Evolutionary conservation across 768 basidiomycete species (phyloP).

Genomic region (Pilatotrama ljubarskyi): DNA sequence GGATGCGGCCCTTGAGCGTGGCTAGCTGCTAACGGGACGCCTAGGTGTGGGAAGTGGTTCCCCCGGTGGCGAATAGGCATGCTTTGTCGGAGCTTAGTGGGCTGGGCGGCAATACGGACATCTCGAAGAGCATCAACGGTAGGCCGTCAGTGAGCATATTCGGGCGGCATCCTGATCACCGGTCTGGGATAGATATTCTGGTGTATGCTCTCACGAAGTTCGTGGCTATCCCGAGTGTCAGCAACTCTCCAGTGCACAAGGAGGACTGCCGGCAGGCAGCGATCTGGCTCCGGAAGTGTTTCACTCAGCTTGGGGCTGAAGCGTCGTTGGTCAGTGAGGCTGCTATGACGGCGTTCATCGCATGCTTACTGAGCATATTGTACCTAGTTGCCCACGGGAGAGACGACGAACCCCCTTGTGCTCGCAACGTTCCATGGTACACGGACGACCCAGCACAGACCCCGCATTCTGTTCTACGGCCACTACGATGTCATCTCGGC

Average conservation of each 20-base stretch:
- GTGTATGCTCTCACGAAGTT: constrained; percentile 82
- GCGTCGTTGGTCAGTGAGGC: constrained; percentile 59
- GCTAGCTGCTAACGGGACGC: background rate
- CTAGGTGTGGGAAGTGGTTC: constrained; percentile 43
- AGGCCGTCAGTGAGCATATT: background rate
- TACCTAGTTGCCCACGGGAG: constrained; percentile 69
- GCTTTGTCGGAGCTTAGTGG: constrained; percentile 9
- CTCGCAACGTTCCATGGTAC: constrained; percentile 83
- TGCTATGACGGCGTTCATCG: background rate
- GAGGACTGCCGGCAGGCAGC: constrained; percentile 95
- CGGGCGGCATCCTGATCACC: background rate
- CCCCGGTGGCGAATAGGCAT: constrained; percentile 18
- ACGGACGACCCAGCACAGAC: constrained; percentile 45
- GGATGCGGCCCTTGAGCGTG: background rate
- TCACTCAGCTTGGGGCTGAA: constrained; percentile 85
- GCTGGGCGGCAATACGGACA: constrained; percentile 1
- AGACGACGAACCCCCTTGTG: constrained; percentile 83
- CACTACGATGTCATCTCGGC: constrained; percentile 98
- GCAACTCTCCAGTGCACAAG: constrained; percentile 59
- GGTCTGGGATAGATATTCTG: constrained; percentile 55
- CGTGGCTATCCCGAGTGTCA: constrained; percentile 85
- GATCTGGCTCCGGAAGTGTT: constrained; percentile 86
- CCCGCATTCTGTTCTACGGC: constrained; percentile 88
- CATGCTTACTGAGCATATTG: background rate
- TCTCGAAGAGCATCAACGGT: constrained; percentile 15